phyloP scores from a whole-genome alignment of 2,329 filamentous ascomycete genomes.

The Alternaria burnsii region DNA sequence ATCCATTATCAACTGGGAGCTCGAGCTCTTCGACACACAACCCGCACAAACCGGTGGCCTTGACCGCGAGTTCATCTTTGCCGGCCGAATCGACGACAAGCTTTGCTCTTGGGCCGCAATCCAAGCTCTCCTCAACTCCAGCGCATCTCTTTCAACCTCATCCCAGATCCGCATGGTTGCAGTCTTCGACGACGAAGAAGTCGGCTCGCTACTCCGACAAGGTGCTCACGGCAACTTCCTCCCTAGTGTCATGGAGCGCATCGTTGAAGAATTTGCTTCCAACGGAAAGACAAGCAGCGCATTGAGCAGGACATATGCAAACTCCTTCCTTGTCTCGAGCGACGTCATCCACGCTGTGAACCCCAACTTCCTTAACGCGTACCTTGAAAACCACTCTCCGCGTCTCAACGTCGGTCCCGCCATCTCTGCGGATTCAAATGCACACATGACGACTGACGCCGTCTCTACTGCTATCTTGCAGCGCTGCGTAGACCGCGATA shows the following conservation, averaged over 20 bases:
- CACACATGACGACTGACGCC: conserved; percentile 94
- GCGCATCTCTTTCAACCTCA: conserved; percentile 61
- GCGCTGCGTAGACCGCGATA: conserved; percentile 70
- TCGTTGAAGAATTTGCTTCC: conserved; percentile 72
- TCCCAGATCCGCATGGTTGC: conserved; percentile 87
- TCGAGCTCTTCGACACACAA: conserved; percentile 92
- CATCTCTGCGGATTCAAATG: conserved; percentile 84
- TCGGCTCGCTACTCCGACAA: conserved; percentile 88
- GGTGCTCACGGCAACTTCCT: conserved; percentile 91
- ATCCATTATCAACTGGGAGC: conserved; percentile 92
- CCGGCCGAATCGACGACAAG: conserved; percentile 95
- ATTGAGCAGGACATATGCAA: conserved; percentile 83
- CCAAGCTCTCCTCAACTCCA: conserved; percentile 76
- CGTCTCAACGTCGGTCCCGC: conserved; percentile 87
- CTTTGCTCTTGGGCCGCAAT: conserved; percentile 94
- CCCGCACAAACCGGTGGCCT: conserved; percentile 84
- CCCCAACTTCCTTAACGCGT: conserved; percentile 87
- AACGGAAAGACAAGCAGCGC: conserved; percentile 59
- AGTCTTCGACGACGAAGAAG: conserved; percentile 98
- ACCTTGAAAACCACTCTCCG: conserved; percentile 86
- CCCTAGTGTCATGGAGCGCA: conserved; percentile 79
- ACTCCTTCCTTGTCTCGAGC: conserved; percentile 89
- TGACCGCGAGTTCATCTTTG: conserved; percentile 93
- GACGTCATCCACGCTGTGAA: conserved; percentile 95
- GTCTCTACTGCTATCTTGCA: conserved; percentile 83